Conservation (phyloP, 306 rosid species). For the Fagus sylvatica region DNA sequence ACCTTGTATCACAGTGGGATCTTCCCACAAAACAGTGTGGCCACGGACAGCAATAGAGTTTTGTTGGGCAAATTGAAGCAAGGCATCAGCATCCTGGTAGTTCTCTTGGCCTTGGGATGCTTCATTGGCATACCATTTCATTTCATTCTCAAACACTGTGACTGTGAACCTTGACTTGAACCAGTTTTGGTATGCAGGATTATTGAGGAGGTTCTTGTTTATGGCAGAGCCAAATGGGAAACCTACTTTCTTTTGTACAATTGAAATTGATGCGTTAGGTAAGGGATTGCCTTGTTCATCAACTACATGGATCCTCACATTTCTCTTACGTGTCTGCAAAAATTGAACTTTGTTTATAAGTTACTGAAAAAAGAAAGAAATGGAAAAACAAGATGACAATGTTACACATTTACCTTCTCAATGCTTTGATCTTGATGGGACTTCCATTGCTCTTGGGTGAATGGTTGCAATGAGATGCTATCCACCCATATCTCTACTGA, state of each 20-base stretch:
- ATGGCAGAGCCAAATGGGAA: constrained; percentile 70
- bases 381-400: too few relatives aligned
- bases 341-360: neutral
- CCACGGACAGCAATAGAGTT: constrained; percentile 57
- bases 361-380: too few relatives aligned
- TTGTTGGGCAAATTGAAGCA: constrained; percentile 52
- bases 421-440: constrained; percentile 58
- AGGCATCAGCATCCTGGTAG: constrained; percentile 48
- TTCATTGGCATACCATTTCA: constrained; percentile 83
- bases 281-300: constrained; percentile 56
- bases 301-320: constrained; percentile 41
- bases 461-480: constrained; percentile 68
- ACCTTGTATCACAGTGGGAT: constrained; percentile 39
- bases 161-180: constrained; percentile 59
- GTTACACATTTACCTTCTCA: constrained; percentile 40
- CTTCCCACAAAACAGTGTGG: constrained; percentile 75
- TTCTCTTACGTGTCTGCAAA: constrained; percentile 53
- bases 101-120: constrained; percentile 33
- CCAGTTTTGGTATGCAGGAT: constrained; percentile 60
- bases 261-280: constrained; percentile 42
- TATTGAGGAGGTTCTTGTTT: constrained; percentile 51
- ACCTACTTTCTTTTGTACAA: constrained; percentile 13
- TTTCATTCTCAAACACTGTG: constrained; percentile 64
- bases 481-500: constrained; percentile 62
- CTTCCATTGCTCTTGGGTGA: constrained; percentile 56